phyloP scores from a whole-genome alignment of 2,329 filamentous ascomycete genomes.

The Salinomyces thailandicus region DNA sequence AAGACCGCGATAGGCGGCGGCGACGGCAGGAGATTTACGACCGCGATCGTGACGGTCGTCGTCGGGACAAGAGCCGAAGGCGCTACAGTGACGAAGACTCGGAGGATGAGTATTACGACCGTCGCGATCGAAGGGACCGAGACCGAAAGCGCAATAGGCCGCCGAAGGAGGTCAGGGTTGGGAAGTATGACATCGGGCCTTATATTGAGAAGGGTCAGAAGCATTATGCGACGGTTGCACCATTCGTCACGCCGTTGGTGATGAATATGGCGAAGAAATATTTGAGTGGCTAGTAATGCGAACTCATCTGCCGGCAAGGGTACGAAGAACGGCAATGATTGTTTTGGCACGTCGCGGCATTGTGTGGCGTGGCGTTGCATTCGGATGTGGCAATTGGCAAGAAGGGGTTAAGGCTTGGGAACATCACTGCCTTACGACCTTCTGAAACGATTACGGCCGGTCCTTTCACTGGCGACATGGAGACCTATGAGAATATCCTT shows the following conservation, averaged over 20 bases:
- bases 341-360: too few species aligned
- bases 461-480: too few species aligned
- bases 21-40: slow-evolving; percentile 16
- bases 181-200: slow-evolving; percentile 25
- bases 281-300: not conserved
- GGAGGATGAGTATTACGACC: slow-evolving; percentile 13
- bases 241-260: slow-evolving; percentile 23
- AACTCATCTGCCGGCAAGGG: too few species aligned
- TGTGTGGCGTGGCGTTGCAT: too few species aligned
- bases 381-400: too few species aligned
- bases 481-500: too few species aligned
- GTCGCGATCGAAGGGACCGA: slow-evolving; percentile 10
- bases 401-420: too few species aligned
- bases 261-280: slow-evolving; percentile 13
- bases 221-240: slow-evolving; percentile 23
- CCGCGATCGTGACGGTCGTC: slow-evolving; percentile 13
- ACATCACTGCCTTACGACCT: too few species aligned
- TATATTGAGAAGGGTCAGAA: slow-evolving; percentile 25
- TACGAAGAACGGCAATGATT: too few species aligned
- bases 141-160: slow-evolving; percentile 11
- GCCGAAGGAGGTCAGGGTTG: slow-evolving; percentile 23
- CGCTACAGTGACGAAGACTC: slow-evolving; percentile 12
- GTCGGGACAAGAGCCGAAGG: slow-evolving; percentile 8
- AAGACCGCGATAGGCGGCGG: slow-evolving; percentile 13
- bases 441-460: too few species aligned